Conservation (phyloP, 495 filamentous ascomycete species). For the Penicillium cinerascens region DNA sequence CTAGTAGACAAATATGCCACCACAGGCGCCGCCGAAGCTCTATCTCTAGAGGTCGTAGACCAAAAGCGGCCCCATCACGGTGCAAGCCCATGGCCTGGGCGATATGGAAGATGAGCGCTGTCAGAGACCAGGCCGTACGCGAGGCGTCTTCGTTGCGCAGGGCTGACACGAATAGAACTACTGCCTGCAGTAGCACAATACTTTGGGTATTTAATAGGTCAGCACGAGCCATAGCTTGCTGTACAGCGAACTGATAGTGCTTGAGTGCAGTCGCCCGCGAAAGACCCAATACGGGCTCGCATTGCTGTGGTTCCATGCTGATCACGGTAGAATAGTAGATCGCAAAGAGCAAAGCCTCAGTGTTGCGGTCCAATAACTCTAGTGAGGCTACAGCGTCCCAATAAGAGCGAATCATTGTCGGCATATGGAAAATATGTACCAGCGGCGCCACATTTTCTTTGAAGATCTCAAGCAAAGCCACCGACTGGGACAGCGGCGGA, state of each 20-base stretch:
- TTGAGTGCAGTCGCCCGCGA: conserved; percentile 3
- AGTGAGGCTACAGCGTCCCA: conserved; percentile 39
- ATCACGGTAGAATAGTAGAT: conserved; percentile 70
- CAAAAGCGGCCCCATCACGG: conserved; percentile 61
- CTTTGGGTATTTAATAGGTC: conserved; percentile 66
- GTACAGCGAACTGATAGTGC: conserved; percentile 56
- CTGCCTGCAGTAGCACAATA: conserved; percentile 64
- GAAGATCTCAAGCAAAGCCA: conserved; percentile 59
- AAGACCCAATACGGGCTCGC: neutral
- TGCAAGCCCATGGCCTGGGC: conserved; percentile 71
- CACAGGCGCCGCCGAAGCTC: conserved; percentile 69
- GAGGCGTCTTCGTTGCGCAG: conserved; percentile 55
- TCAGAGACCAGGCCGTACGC: conserved; percentile 53
- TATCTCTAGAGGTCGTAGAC: conserved; percentile 58
- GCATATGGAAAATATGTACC: conserved; percentile 59
- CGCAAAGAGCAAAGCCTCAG: conserved; percentile 65
- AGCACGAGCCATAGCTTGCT: conserved; percentile 67
- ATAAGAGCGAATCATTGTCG: conserved; percentile 44
- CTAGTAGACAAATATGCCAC: conserved; percentile 73
- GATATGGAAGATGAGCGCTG: conserved; percentile 61
- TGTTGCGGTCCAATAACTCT: conserved; percentile 31
- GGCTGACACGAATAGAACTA: conserved; percentile 58
- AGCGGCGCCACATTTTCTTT: conserved; percentile 60
- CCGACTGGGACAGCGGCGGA: conserved; percentile 56
- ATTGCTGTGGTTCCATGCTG: conserved; percentile 44